Percentiles rank a stretch among this genome's conserved stretches.
Conservation (phyloP, 352 stramenopile species). For the Globisporangium nagaii region DNA sequence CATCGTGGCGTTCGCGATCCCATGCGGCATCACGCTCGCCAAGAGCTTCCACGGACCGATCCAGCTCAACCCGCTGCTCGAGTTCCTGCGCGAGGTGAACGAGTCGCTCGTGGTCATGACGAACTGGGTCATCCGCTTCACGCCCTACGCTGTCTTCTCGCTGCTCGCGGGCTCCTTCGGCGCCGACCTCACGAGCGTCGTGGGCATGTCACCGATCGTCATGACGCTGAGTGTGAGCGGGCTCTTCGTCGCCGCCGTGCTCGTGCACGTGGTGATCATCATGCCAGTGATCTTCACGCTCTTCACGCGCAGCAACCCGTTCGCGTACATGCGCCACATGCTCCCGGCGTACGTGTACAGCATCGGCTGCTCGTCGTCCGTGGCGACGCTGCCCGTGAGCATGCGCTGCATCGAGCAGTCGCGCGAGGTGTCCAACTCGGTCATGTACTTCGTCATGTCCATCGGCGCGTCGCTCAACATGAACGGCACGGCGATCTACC, state of each 20-base stretch:
- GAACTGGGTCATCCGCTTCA: constrained; percentile 69
- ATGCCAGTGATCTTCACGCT: constrained; percentile 50
- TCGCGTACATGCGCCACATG: constrained; percentile 65
- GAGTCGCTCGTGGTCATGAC: constrained; percentile 74
- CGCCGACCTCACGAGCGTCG: constrained; percentile 24
- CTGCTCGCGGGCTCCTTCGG: constrained; percentile 62
- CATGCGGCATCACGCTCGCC: constrained; percentile 53
- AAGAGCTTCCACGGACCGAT: constrained; percentile 67
- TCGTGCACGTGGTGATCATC: constrained; percentile 62
- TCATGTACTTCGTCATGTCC: constrained; percentile 73
- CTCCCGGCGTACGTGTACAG: constrained; percentile 64
- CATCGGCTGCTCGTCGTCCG: constrained; percentile 70
- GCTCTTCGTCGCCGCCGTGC: constrained; percentile 31
- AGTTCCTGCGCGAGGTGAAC: constrained; percentile 78
- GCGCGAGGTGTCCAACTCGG: constrained; percentile 39
- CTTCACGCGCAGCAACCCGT: constrained; percentile 64
- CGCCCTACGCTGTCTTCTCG: constrained; percentile 63
- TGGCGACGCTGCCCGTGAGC: constrained; percentile 58
- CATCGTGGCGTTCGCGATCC: constrained; percentile 68
- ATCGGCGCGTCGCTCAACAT: constrained; percentile 65
- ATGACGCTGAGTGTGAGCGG: constrained; percentile 41
- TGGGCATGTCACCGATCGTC: constrained; percentile 34
- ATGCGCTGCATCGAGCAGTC: constrained; percentile 60
- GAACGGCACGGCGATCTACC: constrained; percentile 73
- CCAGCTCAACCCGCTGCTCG: constrained; percentile 68